Evolutionary conservation across 2,329 filamentous ascomycete species (phyloP).

Genomic region (Aspergillus sp.): DNA sequence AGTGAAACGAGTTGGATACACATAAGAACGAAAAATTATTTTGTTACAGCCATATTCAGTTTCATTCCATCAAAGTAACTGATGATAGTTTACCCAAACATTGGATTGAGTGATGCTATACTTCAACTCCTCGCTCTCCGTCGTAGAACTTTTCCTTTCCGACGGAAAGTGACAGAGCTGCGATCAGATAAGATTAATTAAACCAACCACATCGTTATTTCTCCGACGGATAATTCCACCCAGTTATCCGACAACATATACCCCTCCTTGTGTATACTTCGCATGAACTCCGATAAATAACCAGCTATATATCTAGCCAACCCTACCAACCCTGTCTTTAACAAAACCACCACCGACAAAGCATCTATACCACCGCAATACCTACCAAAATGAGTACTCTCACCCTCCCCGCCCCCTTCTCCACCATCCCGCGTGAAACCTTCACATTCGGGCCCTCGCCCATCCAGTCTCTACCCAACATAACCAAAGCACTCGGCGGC

Average conservation of each 20-base stretch:
- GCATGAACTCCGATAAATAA: neutral
- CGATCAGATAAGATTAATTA: too few species aligned
- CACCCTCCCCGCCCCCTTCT: slow-evolving; percentile 2
- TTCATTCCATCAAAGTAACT: too few species aligned
- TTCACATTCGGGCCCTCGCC: slow-evolving; percentile 7
- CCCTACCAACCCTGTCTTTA: neutral
- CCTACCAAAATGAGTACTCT: neutral
- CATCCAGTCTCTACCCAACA: slow-evolving; percentile 9
- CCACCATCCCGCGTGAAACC: slow-evolving; percentile 5
- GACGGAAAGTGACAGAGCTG: neutral
- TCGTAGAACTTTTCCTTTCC: neutral
- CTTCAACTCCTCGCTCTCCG: neutral
- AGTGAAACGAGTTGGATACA: too few species aligned
- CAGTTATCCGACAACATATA: neutral
- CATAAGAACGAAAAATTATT: too few species aligned
- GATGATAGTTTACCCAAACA: too few species aligned
- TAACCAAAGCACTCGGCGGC: slow-evolving; percentile 7
- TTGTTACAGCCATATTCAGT: too few species aligned
- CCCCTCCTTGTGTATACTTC: neutral
- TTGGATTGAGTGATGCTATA: too few species aligned
- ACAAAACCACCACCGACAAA: neutral
- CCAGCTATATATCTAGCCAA: too few species aligned
- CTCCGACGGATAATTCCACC: neutral
- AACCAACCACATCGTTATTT: neutral
- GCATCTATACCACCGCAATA: neutral